A percentile compares a stretch with the other conserved stretches of the same genome.
Evolutionary conservation across 139 green algal species (phyloP).

Genomic region (Trebouxia sp.): DNA sequence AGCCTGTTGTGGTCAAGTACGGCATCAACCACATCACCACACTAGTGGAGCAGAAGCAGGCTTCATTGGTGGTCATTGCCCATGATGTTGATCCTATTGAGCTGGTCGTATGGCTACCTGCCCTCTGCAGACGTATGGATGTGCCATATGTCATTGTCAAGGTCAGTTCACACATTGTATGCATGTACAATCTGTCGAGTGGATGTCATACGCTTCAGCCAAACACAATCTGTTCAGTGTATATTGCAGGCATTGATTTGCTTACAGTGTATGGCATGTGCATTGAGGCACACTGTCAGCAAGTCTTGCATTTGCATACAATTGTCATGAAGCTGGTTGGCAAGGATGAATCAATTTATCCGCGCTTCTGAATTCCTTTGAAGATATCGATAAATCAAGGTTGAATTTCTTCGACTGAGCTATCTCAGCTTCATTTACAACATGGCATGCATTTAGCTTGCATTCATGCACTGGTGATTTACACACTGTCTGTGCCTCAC

Average conservation of each 20-base stretch:
- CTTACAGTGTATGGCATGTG: too few species aligned
- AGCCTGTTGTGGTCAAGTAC: slow-evolving; percentile 98
- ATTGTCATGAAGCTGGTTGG: background rate
- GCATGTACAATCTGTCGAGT: too few species aligned
- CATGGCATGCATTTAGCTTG: background rate
- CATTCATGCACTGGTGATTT: background rate
- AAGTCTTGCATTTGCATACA: background rate
- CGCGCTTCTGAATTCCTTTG: slow-evolving; percentile 27
- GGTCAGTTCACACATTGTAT: slow-evolving; percentile 43
- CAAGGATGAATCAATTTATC: slow-evolving; percentile 24
- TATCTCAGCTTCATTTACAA: background rate
- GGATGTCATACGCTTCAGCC: too few species aligned
- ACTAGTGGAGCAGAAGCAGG: slow-evolving; percentile 94
- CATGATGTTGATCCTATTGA: slow-evolving; percentile 99
- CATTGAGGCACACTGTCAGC: too few species aligned
- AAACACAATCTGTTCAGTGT: too few species aligned
- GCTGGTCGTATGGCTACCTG: slow-evolving; percentile 98
- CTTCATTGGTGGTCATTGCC: slow-evolving; percentile 96
- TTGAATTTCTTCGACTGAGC: slow-evolving; percentile 29
- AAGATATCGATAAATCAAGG: slow-evolving; percentile 27
- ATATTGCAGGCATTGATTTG: too few species aligned
- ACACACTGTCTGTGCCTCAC: background rate
- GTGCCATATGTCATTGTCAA: slow-evolving; percentile 99
- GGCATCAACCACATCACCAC: slow-evolving; percentile 99
- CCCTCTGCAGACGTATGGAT: slow-evolving; percentile 98